Conservation (phyloP, 345 rosid species). For the Brassica rapa region DNA sequence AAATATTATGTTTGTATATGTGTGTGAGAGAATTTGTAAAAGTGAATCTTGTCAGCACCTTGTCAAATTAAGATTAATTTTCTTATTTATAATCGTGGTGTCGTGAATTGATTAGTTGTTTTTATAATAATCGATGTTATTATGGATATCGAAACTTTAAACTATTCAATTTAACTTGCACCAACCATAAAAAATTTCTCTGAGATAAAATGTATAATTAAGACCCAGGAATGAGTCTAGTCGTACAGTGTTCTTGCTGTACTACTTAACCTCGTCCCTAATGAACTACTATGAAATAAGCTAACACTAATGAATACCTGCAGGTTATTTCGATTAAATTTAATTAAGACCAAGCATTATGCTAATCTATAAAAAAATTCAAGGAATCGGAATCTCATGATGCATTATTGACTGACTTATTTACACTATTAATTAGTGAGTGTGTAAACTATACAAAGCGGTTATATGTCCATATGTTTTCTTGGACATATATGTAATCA, state of each 20-base stretch:
- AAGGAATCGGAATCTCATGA: constrained; percentile 21
- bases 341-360: neutral
- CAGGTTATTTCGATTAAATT: neutral
- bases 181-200: constrained; percentile 13
- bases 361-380: neutral
- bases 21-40: too few species aligned
- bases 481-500: constrained; percentile 28
- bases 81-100: neutral
- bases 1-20: too few species aligned
- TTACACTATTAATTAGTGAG: constrained; percentile 9
- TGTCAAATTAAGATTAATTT: neutral
- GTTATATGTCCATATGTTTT: constrained; percentile 30
- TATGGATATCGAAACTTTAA: neutral
- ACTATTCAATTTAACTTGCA: neutral
- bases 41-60: too few species aligned
- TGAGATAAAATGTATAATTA: neutral
- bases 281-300: constrained; percentile 1
- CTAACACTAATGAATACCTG: constrained; percentile 2
- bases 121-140: neutral
- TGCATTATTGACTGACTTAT: constrained; percentile 24
- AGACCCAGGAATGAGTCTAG: neutral
- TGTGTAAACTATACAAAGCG: constrained; percentile 20
- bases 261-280: neutral
- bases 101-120: neutral
- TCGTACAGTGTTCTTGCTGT: neutral